Evolutionary conservation across 1,284 basidiomycete genomes (phyloP), one percentile per base, ranked within the genome.

Genomic region (Meira miltonrushii): DNA sequence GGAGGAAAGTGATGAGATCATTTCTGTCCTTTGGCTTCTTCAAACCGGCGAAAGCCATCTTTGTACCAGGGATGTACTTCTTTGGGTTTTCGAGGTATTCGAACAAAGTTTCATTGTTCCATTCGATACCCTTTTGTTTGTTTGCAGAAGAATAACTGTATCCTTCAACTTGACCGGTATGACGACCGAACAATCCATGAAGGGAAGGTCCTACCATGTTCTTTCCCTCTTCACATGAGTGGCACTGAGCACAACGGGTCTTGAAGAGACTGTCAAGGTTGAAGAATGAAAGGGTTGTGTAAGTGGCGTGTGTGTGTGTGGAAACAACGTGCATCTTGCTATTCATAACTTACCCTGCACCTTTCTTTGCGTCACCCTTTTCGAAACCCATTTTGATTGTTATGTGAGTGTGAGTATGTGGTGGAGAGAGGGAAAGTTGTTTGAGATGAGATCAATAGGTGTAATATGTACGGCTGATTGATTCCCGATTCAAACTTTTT

Each of bases 171-270:
- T 90, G 86, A 61, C 95, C 94, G 46, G 90, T 87, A 81, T 93
- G 87, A 72, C 93, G 90, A 65, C 94, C 94, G 75, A 81, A 79
- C 84, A 80, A 75, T 87, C 93, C 93, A 33, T 43, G 54, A 11
- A 41, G 67, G 66, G 65, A 63, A 61, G 56, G 65, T 56, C 64
- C 59, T 28, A 28, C 8, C 21, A 2, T 21, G n/a, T 12, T n/a
- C 46, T 53, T 23, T 50, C 46, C 19, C 39, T 11, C 38, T 70
- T 84, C 90, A 72, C 90, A 81, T 69, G 92, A 97, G 82, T 98
- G 94, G 84, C 94, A 98, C 81, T 96, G 92, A 61, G 91, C 91
- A 79, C 94, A 98, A 68, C 93, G 90, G 71, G 91, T 94, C 85
- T 77, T 75, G 72, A 77, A 77, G 54, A 75, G 67, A 64, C 65